Percentiles rank a stretch among this genome's conserved stretches.
These are phyloP conservation scores for Adansonia grandidieri DNA, from an alignment of 441 rosid species.

Conservation along the genomic window DNA sequence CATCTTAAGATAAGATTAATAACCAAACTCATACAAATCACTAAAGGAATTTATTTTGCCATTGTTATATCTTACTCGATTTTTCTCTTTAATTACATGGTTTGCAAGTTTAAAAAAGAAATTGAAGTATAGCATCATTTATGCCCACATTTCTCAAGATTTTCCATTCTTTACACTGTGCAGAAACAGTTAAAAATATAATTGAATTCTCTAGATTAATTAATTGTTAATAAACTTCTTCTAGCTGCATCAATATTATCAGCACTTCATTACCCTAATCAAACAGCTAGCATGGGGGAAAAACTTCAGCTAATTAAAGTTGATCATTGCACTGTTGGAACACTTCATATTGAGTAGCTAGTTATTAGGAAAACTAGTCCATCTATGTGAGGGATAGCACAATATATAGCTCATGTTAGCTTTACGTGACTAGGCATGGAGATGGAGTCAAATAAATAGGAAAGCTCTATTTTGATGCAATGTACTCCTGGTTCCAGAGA, in stretches of 20 bases:
- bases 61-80: not conserved
- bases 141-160: not conserved
- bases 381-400: not conserved
- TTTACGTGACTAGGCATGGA: not conserved
- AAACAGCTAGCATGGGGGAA: not conserved
- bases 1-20: not conserved
- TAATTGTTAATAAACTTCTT: not conserved
- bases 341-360: not conserved
- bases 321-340: not conserved
- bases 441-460: not conserved
- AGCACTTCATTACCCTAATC: not conserved
- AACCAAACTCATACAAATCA: not conserved
- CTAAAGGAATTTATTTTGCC: not conserved
- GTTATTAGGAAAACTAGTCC: not conserved
- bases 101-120: not conserved
- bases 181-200: not conserved
- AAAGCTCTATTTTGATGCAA: constrained; percentile 2
- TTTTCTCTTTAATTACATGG: not conserved
- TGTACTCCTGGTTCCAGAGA: not conserved
- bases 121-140: not conserved
- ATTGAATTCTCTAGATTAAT: not conserved
- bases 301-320: not conserved
- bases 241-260: not conserved
- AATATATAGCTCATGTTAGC: not conserved
- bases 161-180: not conserved